Evolutionary conservation across 169 alveolate species (phyloP), one percentile per base, ranked within the genome.

Genomic region (Cryptosporidium viatorum): DNA sequence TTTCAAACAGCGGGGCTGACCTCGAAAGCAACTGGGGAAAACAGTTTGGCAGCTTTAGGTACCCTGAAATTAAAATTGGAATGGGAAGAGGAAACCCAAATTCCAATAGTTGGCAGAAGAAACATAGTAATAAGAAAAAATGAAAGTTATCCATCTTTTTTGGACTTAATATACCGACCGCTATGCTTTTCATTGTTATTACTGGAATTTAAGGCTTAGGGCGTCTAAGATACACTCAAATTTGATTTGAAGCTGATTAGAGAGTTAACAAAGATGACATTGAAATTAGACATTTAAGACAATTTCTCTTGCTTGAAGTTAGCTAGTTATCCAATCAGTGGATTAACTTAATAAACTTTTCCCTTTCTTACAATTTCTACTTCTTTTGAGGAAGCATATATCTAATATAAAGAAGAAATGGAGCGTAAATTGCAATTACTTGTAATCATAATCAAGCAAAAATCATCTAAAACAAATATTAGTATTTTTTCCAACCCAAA

Each of bases 1-100:
- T 93, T 59, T 52, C 70, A 4, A 80, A 80, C 35, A 41, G 45
- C 31, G 75, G 89, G 8, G 75, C 62, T 41, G 75, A 80, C 26
- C 48, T 80, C 2, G 80, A 80, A 29, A 65, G 67, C 43, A 45
- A 14, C 21, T 80, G 89, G 89, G 52, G 67, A 10, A 80, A 80
- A 18, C 60, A 86, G 84, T 43, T 67, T 62, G 21, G 94, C 74
- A n/a, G 91, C 69, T 39, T 59, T 70, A 43, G 39, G 70, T 69
- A 91, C 89, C 37, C 95, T 84, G 69, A 86, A 51, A 21, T 86
- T 69, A 69, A 74, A 21, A 91, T 93, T 14, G 95, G 95, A 9
- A 59, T 91, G 45, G 95, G 95, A 50, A 86, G 89, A 39, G 95
- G 94, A 43, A 93, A 93, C 58, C 95, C 95, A 18, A 93, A 93